Evolutionary conservation across 495 filamentous ascomycete genomes (phyloP), one percentile per base, ranked within the genome.

Genomic region (Sporormia fimetaria): DNA sequence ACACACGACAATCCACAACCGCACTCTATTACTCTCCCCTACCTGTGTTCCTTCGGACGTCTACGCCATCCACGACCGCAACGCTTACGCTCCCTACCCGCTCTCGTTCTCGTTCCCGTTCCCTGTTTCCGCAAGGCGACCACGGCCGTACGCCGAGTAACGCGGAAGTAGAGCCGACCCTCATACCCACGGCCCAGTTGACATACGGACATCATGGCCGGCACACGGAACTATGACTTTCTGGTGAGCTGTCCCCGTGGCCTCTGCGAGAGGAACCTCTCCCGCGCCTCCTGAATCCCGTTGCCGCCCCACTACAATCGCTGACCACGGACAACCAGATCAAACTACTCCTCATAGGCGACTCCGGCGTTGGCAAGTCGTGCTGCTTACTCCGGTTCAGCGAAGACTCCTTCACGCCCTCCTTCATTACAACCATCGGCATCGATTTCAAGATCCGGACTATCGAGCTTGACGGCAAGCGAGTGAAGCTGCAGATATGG

Each of bases 391-490:
- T 98, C 49, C 84, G 90, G 55, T 98, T 98, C 69, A 94, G 87
- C 62, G 90, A 98, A 67, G 90, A 98, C 67, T 94, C 87, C 8
- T 98, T 98, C 67, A 98, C 80, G 21, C 90, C 90, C 23, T 94
- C 87, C 47, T 98, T 96, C 69, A 98, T 98, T 68, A 96, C 90
- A 20, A 98, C 90, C 35, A 96, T 99, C 63, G 90, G 90, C 42
- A 99, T 99, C 67, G 90, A 99, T 64, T 98, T 98, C 69, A 98
- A 98, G 71, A 98, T 98, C 54, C 76, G 90, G 33, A 98, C 90
- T 42, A 98, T 98, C 65, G 90, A 98, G 65, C 66, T 98, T 44
- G 90, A 98, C 58, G 87, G 88, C 48, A 98, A 98, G 76, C 70
- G 88, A 35, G 88, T 98, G 43, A 98, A 98, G 69, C 68, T 98